These are phyloP conservation scores for Hericium alpestre DNA, from an alignment of 768 basidiomycete genomes.

Conservation along the genomic window DNA sequence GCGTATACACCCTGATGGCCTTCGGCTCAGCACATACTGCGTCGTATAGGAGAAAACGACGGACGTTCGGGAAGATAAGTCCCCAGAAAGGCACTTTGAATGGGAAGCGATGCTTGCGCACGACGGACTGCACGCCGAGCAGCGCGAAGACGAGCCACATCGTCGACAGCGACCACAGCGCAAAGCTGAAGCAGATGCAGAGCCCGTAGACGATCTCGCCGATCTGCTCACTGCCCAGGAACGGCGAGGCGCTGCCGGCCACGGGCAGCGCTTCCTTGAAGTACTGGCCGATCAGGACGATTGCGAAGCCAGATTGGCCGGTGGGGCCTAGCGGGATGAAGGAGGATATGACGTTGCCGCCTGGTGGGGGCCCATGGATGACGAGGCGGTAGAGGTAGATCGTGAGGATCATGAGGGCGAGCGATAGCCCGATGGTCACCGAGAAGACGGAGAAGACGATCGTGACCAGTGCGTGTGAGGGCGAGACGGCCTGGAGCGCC, in stretches of 20 bases:
- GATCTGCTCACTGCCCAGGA: constrained; percentile 25
- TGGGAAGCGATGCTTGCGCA: constrained; percentile 30
- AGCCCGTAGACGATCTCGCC: constrained; percentile 34
- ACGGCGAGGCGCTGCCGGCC: constrained; percentile 20
- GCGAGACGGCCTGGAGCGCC: constrained; percentile 35
- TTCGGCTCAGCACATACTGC: not conserved
- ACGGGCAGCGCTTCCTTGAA: constrained; percentile 30
- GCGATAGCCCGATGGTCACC: constrained; percentile 42
- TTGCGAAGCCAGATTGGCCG: constrained; percentile 53
- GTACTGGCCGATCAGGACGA: constrained; percentile 45
- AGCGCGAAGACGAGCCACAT: constrained; percentile 54
- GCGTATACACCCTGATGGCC: constrained; percentile 50
- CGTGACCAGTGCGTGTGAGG: constrained; percentile 43
- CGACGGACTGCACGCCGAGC: constrained; percentile 34
- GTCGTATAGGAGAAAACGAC: constrained; percentile 12
- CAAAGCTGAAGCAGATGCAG: constrained; percentile 37
- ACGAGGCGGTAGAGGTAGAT: constrained; percentile 53
- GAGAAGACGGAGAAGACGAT: constrained; percentile 42
- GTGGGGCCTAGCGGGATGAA: constrained; percentile 71
- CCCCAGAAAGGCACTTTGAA: constrained; percentile 60
- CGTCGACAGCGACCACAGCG: constrained; percentile 51
- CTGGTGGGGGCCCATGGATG: constrained; percentile 41
- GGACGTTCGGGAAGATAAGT: constrained; percentile 59
- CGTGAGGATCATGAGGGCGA: constrained; percentile 59
- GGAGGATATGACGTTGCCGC: constrained; percentile 38